phyloP scores from a whole-genome alignment of 495 filamentous ascomycete species.

The Sordaria brevicollis region DNA sequence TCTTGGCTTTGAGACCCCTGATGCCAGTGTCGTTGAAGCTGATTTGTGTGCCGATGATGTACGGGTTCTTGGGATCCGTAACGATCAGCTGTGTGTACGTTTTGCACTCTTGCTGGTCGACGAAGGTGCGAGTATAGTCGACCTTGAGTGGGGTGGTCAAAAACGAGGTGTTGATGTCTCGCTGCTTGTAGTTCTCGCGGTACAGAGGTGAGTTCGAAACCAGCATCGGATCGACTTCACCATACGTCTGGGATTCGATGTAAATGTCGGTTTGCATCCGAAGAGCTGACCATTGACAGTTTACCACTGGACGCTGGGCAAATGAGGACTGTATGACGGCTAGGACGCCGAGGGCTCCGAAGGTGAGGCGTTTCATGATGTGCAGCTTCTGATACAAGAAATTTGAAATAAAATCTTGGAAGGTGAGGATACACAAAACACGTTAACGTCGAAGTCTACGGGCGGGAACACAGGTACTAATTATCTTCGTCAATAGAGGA shows the following conservation, averaged over 20 bases:
- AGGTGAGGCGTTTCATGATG: background rate
- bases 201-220: background rate
- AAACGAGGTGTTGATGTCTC: constrained; percentile 27
- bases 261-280: background rate
- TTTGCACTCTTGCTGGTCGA: constrained; percentile 38
- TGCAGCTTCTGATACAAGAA: background rate
- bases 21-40: constrained; percentile 17
- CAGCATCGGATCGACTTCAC: background rate
- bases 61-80: constrained; percentile 29
- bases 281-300: background rate
- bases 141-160: constrained; percentile 34
- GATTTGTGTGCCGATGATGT: constrained; percentile 41
- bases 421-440: background rate
- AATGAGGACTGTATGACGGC: background rate
- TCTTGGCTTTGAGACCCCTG: background rate
- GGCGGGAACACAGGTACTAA: background rate
- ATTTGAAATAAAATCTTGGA: background rate
- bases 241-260: background rate
- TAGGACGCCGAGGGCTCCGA: background rate
- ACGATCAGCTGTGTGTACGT: constrained; percentile 40
- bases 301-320: background rate
- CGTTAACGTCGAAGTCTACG: background rate
- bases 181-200: constrained; percentile 33
- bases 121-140: constrained; percentile 36
- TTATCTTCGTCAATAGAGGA: background rate